Conservation (phyloP, 2,329 filamentous ascomycete species). For the Cladosporium sp. region DNA sequence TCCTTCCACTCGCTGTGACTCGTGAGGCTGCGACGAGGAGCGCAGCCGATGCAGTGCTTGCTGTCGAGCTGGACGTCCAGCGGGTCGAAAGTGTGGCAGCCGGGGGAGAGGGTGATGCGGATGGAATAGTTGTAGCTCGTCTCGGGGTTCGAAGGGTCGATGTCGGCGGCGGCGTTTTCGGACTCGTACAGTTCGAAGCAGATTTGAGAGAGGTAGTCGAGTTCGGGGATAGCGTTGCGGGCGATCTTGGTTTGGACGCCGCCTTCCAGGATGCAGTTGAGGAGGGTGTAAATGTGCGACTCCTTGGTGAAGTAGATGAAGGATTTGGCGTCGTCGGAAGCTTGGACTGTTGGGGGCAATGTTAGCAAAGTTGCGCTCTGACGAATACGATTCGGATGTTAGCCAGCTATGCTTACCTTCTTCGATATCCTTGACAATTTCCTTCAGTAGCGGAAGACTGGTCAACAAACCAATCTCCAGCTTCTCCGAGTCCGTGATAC, state of each 20-base stretch:
- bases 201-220: slow-evolving; percentile 96
- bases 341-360: slow-evolving; percentile 59
- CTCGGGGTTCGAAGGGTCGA: slow-evolving; percentile 47
- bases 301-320: slow-evolving; percentile 99
- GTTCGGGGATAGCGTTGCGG: slow-evolving; percentile 89
- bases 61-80: slow-evolving; percentile 95
- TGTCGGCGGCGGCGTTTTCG: slow-evolving; percentile 62
- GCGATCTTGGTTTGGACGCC: slow-evolving; percentile 97
- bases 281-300: slow-evolving; percentile 94
- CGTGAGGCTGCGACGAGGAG: slow-evolving; percentile 83
- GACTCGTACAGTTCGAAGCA: slow-evolving; percentile 98
- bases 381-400: not conserved
- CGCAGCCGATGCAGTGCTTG: slow-evolving; percentile 92
- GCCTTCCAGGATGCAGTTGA: slow-evolving; percentile 97
- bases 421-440: slow-evolving; percentile 95
- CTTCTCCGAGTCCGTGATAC: slow-evolving; percentile 92
- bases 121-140: slow-evolving; percentile 81
- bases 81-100: slow-evolving; percentile 94
- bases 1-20: slow-evolving; percentile 93
- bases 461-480: slow-evolving; percentile 97
- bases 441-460: slow-evolving; percentile 86
- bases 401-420: slow-evolving; percentile 44
- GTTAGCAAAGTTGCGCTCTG: not conserved
- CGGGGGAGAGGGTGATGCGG: slow-evolving; percentile 90
- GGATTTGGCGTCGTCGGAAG: slow-evolving; percentile 86